Evolutionary conservation across 345 rosid species (phyloP).

Genomic region (Balakata baccata): DNA sequence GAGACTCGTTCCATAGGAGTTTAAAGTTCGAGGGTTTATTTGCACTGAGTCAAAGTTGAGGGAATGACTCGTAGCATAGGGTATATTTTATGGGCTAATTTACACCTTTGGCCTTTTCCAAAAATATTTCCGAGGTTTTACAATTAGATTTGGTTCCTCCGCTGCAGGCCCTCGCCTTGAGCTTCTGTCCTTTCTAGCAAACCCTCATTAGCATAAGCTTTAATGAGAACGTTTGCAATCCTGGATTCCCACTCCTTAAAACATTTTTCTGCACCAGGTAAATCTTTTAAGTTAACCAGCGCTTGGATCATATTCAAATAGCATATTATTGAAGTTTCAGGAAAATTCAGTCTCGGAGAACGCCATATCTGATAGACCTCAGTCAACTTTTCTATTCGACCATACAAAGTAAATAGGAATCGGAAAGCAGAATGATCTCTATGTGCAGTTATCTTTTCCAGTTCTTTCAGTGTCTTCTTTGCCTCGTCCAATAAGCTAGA

Average conservation of each 20-base stretch:
- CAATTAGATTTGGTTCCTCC: slow-evolving; percentile 72
- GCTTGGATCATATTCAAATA: slow-evolving; percentile 92
- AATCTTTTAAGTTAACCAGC: slow-evolving; percentile 75
- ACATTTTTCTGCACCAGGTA: slow-evolving; percentile 87
- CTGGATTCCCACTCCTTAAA: slow-evolving; percentile 87
- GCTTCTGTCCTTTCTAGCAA: slow-evolving; percentile 56
- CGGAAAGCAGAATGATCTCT: slow-evolving; percentile 67
- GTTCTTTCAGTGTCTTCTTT: slow-evolving; percentile 68
- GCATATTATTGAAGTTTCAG: slow-evolving; percentile 63
- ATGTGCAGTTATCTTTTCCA: slow-evolving; percentile 57
- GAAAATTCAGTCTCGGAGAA: slow-evolving; percentile 77
- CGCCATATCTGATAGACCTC: slow-evolving; percentile 94
- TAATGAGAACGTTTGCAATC: slow-evolving; percentile 62
- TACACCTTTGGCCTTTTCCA: too few species aligned
- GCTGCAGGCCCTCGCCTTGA: slow-evolving; percentile 58
- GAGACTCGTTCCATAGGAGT: too few species aligned
- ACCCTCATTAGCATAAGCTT: slow-evolving; percentile 64
- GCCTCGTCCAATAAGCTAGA: slow-evolving; percentile 64
- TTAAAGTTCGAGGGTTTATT: too few species aligned
- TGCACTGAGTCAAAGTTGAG: too few species aligned
- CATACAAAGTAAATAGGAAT: slow-evolving; percentile 75
- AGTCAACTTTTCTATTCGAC: slow-evolving; percentile 55
- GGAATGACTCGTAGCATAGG: too few species aligned
- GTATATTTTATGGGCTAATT: too few species aligned
- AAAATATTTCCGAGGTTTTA: slow-evolving; percentile 80